Evolutionary conservation across 75 land plant species (phyloP).

Genomic region (Pinus tabuliformis): DNA sequence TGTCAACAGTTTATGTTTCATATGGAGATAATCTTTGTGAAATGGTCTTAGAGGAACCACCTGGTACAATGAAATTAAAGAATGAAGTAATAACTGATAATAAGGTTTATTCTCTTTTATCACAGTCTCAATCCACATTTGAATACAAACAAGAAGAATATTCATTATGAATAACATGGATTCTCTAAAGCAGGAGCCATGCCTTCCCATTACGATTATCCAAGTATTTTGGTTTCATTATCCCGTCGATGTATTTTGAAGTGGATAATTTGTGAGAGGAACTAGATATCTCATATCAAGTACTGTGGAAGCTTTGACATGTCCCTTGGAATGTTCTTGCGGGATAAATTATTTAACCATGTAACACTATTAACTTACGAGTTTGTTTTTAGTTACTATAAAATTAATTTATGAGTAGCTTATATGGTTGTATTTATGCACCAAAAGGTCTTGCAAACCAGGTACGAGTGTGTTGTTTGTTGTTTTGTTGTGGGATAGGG

Average conservation of each 20-base stretch:
- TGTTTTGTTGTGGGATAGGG: not conserved
- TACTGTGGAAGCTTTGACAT: constrained; percentile 82
- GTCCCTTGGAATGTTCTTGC: constrained; percentile 80
- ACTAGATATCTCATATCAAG: constrained; percentile 67
- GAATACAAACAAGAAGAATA: not conserved
- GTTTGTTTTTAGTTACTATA: not conserved
- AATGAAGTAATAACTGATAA: too few relatives aligned
- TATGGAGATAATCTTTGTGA: too few relatives aligned
- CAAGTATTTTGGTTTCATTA: constrained; percentile 75
- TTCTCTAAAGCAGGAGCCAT: not conserved
- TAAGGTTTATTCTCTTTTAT: too few relatives aligned
- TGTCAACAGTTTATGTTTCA: too few relatives aligned
- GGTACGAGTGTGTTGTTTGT: not conserved
- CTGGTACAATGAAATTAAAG: too few relatives aligned
- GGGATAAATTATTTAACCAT: constrained; percentile 59
- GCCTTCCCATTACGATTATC: constrained; percentile 27
- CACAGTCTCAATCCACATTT: constrained; percentile 33
- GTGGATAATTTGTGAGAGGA: constrained; percentile 64
- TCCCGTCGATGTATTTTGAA: constrained; percentile 64
- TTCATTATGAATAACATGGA: not conserved
- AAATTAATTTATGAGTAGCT: not conserved
- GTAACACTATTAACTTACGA: constrained; percentile 18
- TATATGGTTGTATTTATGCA: not conserved
- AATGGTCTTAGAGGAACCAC: too few relatives aligned
- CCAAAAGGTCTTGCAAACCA: not conserved